Conservation (phyloP, 139 green algal species). For the Ulvella scutata region DNA sequence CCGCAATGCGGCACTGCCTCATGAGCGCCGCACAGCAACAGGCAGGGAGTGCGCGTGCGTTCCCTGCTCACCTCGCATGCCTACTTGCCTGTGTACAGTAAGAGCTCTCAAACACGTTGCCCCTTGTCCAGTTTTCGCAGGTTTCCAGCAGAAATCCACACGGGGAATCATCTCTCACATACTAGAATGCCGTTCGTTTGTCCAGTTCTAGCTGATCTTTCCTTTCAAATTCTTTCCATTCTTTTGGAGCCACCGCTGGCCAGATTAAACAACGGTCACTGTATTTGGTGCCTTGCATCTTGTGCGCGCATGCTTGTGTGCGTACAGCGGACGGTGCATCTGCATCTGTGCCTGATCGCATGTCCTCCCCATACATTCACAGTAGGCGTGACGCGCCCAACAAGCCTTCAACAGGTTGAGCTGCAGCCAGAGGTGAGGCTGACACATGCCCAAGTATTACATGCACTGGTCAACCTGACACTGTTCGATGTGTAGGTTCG, state of each 20-base stretch:
- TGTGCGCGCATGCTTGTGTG: too few species aligned
- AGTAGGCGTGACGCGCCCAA: too few species aligned
- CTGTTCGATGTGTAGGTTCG: constrained; percentile 26
- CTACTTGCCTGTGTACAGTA: not conserved
- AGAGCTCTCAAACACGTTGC: not conserved
- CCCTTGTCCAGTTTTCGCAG: too few species aligned
- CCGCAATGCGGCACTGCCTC: not conserved
- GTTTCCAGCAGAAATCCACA: too few species aligned
- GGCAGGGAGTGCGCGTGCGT: not conserved
- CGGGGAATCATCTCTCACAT: too few species aligned
- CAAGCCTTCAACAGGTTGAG: constrained; percentile 3
- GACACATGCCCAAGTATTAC: too few species aligned
- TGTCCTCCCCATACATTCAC: not conserved
- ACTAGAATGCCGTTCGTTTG: too few species aligned
- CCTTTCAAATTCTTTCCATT: too few species aligned
- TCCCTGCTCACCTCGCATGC: not conserved
- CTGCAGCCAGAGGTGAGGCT: not conserved
- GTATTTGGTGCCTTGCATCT: too few species aligned
- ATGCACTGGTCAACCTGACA: constrained; percentile 7
- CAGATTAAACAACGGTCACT: too few species aligned
- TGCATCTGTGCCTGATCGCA: not conserved
- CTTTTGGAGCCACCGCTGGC: too few species aligned
- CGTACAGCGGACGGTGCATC: not conserved
- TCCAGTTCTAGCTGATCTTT: too few species aligned
- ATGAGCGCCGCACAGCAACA: not conserved